phyloP scores from a whole-genome alignment of 306 rosid genomes.

The Pueraria montana region DNA sequence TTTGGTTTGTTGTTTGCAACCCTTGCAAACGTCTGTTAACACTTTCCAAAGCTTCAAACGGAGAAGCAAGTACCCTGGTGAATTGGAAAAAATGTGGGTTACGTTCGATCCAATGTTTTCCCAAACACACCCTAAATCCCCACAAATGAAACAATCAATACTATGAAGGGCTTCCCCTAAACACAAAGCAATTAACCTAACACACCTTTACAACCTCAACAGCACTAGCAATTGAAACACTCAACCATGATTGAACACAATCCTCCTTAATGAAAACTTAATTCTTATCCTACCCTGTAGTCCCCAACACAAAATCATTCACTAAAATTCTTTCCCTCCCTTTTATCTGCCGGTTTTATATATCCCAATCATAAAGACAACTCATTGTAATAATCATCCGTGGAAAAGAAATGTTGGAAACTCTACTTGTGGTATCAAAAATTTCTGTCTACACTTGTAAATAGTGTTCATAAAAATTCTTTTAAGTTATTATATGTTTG shows the following conservation, averaged over 20 bases:
- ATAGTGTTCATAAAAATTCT: constrained; percentile 25
- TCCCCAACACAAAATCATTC: constrained; percentile 1
- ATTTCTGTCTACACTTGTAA: constrained; percentile 37
- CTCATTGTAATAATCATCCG: constrained; percentile 7
- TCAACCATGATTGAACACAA: not conserved
- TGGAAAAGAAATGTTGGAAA: constrained; percentile 37
- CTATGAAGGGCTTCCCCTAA: too few relatives aligned
- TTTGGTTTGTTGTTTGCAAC: too few relatives aligned
- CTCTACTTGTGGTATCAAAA: constrained; percentile 47
- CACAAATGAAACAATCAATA: too few relatives aligned
- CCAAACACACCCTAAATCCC: too few relatives aligned
- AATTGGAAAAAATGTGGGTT: too few relatives aligned
- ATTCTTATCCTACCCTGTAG: not conserved
- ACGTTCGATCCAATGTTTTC: too few relatives aligned
- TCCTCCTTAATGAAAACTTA: not conserved
- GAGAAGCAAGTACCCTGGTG: too few relatives aligned
- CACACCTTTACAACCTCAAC: not conserved
- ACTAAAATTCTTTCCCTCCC: not conserved
- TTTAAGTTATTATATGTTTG: not conserved
- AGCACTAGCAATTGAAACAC: not conserved
- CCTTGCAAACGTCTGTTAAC: too few relatives aligned
- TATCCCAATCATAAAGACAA: constrained; percentile 5
- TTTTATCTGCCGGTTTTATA: not conserved
- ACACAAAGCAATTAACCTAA: not conserved
- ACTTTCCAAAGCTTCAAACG: too few relatives aligned